These are phyloP conservation scores for Rubus idaeus DNA, from an alignment of 306 rosid genomes.

Conservation along the genomic window DNA sequence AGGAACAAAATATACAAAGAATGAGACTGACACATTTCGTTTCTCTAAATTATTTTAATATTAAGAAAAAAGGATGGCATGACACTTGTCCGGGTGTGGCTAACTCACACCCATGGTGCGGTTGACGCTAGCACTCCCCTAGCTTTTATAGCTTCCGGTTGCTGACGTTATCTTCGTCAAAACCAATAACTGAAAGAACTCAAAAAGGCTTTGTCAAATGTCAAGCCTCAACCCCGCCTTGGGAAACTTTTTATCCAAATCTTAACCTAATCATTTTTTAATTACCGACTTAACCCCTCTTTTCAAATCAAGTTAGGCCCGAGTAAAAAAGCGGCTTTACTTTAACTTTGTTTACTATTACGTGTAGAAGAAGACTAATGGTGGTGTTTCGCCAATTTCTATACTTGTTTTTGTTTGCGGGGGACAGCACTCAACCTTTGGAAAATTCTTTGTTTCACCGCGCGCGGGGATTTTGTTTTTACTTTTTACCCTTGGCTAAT, in stretches of 20 bases:
- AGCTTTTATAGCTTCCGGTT: constrained; percentile 1
- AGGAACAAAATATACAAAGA: too few species aligned
- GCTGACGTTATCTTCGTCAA: constrained; percentile 38
- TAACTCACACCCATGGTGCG: too few species aligned
- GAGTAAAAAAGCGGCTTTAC: not conserved
- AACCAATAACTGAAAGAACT: not conserved
- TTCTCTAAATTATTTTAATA: too few species aligned
- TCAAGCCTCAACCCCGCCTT: constrained; percentile 30
- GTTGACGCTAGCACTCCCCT: too few species aligned
- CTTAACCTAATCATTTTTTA: constrained; percentile 30
- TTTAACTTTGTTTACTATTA: not conserved
- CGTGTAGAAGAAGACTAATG: constrained; percentile 10
- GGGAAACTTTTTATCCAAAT: constrained; percentile 14
- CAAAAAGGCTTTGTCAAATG: constrained; percentile 16
- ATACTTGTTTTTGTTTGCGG: constrained; percentile 19
- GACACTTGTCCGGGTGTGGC: too few species aligned
- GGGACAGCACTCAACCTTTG: constrained; percentile 33
- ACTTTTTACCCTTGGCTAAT: not conserved
- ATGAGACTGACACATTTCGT: too few species aligned
- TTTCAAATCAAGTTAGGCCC: constrained; percentile 31
- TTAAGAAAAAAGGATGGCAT: too few species aligned
- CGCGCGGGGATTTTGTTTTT: not conserved
- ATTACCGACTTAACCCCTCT: not conserved
- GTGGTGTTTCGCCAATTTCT: constrained; percentile 18
- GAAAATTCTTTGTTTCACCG: not conserved